Evolutionary conservation across 2,329 filamentous ascomycete species (phyloP), one percentile per base, ranked within the genome.

Genomic region (Penicillium glabrum): DNA sequence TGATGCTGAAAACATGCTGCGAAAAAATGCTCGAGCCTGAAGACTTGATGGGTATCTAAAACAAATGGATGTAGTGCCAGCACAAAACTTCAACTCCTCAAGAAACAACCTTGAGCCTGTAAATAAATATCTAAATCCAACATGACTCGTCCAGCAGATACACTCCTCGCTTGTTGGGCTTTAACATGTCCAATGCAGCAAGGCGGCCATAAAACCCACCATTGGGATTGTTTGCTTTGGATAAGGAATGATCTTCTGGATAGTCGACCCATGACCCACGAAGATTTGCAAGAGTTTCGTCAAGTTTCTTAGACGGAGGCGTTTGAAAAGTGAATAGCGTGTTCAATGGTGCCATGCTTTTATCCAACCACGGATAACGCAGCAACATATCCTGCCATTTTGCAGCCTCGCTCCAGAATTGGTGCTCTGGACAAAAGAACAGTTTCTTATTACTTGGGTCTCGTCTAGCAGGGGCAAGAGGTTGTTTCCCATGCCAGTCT

Each of bases 191-290:
- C 33, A 65, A 24, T 4, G 59, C 60, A 35, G 54, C 54, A 45
- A 67, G 41, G 8, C 62, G 63, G 23, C 62, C 60, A 57, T 58
- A 65, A 7, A 66, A 56, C 19, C 63, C 62, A 26, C 37, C 60
- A 7, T 24, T 37, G 5, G 63, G 57, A 16, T 60, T 59, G 5
- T 56, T 64, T 33, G 56, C 29, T 10, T 53, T 54, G n/a, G 24
- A 50, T 58, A 56, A 27, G 24, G 46, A 55, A 41, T 61, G 62
- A 23, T 49, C 61, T n/a, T 55, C 54, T 1, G 51, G 54, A 27
- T 61, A 63, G 6, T 54, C 54, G 2, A 55, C 43, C 33, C 60
- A 49, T 9, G 48, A 54, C 5, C 50, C 24, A 5, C 54, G 43
- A 19, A 70, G 58, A 37, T 71, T 68, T 2, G 11, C 5, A 14